Conservation (phyloP, 2,329 filamentous ascomycete species). For the Ceratocystis cacaofunesta region DNA sequence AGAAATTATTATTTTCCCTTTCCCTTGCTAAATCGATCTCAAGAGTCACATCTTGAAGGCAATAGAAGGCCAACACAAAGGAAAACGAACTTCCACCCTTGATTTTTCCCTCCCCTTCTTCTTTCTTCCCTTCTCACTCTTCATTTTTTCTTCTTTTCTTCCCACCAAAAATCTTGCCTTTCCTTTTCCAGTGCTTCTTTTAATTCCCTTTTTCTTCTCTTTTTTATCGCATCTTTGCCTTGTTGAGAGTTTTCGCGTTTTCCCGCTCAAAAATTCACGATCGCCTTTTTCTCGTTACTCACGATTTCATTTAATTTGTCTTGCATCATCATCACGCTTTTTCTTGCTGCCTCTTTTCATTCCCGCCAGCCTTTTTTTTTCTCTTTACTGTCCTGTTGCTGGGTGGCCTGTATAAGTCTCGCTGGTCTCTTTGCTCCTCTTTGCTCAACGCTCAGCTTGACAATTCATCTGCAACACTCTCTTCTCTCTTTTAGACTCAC, state of each 20-base stretch:
- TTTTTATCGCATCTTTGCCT: not conserved
- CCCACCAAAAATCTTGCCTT: not conserved
- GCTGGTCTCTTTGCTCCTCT: not conserved
- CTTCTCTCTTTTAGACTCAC: not conserved
- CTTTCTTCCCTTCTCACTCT: not conserved
- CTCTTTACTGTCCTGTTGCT: not conserved
- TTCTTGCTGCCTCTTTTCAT: not conserved
- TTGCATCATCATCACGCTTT: slow-evolving; percentile 12
- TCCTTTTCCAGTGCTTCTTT: not conserved
- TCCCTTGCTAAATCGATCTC: too few species aligned
- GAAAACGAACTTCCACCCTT: not conserved
- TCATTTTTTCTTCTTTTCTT: not conserved
- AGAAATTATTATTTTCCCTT: too few species aligned
- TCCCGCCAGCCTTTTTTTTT: not conserved
- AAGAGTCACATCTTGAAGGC: not conserved
- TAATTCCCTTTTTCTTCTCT: not conserved
- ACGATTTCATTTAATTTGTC: slow-evolving; percentile 11
- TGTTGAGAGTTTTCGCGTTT: not conserved
- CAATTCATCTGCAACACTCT: not conserved
- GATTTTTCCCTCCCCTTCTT: not conserved
- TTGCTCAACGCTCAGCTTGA: not conserved
- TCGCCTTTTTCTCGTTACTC: not conserved
- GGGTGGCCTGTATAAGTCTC: slow-evolving; percentile 8
- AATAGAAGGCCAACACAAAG: not conserved
- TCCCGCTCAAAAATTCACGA: not conserved